Conservation (phyloP, 2,329 filamentous ascomycete species). For the Clarireedia monteithiana region DNA sequence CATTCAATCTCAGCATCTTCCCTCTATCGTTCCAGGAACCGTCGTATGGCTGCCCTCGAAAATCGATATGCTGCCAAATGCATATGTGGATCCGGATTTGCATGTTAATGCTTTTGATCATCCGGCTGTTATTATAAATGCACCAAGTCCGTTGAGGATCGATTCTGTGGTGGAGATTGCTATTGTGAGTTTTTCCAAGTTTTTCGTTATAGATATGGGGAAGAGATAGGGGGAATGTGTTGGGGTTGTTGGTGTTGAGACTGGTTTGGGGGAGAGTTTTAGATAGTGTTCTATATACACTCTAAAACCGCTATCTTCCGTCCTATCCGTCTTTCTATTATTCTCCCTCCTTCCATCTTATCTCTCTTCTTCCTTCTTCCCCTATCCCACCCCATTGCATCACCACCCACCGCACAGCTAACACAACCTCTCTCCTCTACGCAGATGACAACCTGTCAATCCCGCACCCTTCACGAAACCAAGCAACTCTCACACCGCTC, state of each 20-base stretch:
- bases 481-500: background rate
- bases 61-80: background rate
- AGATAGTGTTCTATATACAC: too few relatives aligned
- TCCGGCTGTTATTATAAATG: background rate
- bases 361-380: too few relatives aligned
- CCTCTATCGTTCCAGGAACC: background rate
- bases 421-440: too few relatives aligned
- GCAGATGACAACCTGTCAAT: constrained; percentile 4
- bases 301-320: too few relatives aligned
- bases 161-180: background rate
- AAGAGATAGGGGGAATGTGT: too few relatives aligned
- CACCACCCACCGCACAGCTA: too few relatives aligned
- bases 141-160: background rate
- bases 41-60: constrained; percentile 2
- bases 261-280: too few relatives aligned
- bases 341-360: too few relatives aligned
- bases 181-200: background rate
- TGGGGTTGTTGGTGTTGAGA: too few relatives aligned
- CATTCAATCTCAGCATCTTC: background rate
- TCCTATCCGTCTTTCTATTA: too few relatives aligned
- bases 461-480: constrained; percentile 1
- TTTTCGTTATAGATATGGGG: too few relatives aligned
- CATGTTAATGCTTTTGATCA: constrained; percentile 7
- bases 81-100: background rate
- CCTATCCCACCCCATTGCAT: too few relatives aligned